Percentiles rank a stretch among this genome's conserved stretches.
Conservation (phyloP, 352 stramenopile species). For the Thraustochytrium aureum region DNA sequence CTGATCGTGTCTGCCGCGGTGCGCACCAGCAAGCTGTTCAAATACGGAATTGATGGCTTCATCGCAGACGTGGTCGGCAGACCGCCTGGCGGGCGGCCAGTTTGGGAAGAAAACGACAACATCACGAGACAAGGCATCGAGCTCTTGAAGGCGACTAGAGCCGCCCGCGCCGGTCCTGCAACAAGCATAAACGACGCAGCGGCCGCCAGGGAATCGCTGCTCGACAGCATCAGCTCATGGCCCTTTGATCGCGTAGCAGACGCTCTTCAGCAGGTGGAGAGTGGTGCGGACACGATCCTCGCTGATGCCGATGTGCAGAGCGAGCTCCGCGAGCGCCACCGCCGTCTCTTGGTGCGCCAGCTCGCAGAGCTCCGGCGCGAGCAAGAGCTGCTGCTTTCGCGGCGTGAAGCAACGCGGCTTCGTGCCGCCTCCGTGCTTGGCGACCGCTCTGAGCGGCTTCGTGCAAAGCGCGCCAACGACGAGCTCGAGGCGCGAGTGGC, state of each 20-base stretch:
- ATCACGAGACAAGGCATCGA: constrained; percentile 27
- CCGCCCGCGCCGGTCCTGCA: neutral
- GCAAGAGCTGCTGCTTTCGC: neutral
- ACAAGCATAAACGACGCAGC: too few species aligned
- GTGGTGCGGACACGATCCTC: neutral
- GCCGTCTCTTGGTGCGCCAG: neutral
- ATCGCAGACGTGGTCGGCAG: constrained; percentile 25
- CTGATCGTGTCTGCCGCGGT: neutral
- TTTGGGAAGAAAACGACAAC: constrained; percentile 29
- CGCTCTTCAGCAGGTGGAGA: neutral
- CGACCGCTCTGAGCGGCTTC: neutral
- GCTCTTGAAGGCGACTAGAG: neutral
- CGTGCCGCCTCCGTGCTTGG: neutral
- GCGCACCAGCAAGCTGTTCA: constrained; percentile 17
- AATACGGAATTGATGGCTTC: constrained; percentile 37
- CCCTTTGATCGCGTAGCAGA: neutral
- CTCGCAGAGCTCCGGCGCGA: neutral
- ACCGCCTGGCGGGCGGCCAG: neutral
- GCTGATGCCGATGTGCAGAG: neutral
- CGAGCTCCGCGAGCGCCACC: neutral
- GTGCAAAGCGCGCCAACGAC: neutral
- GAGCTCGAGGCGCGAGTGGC: neutral
- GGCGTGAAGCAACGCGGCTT: constrained; percentile 9
- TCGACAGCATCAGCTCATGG: neutral
- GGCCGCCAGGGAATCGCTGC: neutral